A percentile compares a stretch with the other conserved stretches of the same genome.
phyloP scores from a whole-genome alignment of 1,284 basidiomycete genomes.

The Tetrapyrgos nigripes region DNA sequence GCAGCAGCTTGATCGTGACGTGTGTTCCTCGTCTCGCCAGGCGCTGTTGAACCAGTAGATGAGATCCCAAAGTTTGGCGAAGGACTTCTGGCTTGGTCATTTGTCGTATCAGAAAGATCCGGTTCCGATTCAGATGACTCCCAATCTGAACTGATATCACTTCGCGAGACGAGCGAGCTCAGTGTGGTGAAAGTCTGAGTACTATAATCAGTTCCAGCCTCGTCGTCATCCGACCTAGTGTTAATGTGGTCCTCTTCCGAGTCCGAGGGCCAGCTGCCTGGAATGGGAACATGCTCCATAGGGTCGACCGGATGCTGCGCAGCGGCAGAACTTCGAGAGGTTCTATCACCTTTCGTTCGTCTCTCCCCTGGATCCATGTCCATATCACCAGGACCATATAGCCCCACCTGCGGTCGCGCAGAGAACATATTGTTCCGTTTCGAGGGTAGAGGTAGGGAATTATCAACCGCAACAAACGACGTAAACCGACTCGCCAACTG shows the following conservation, averaged over 20 bases:
- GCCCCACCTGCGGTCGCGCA: neutral
- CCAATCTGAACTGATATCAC: conserved; percentile 35
- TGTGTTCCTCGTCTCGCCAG: neutral
- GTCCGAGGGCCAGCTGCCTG: conserved; percentile 22
- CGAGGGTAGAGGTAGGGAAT: conserved; percentile 1
- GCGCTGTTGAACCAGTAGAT: conserved; percentile 25
- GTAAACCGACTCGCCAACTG: conserved; percentile 58
- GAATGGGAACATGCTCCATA: neutral
- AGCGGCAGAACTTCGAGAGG: too few species aligned
- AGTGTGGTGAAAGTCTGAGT: conserved; percentile 48
- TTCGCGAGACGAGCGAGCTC: conserved; percentile 48
- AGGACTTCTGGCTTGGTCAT: conserved; percentile 30
- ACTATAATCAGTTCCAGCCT: conserved; percentile 32
- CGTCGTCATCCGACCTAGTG: conserved; percentile 29
- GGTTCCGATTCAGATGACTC: conserved; percentile 32
- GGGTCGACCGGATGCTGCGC: too few species aligned
- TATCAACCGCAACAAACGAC: conserved; percentile 61
- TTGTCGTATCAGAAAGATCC: conserved; percentile 24
- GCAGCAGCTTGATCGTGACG: neutral
- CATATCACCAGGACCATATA: too few species aligned
- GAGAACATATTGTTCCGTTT: neutral
- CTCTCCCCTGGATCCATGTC: too few species aligned
- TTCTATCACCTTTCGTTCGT: too few species aligned
- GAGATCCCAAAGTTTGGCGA: conserved; percentile 36
- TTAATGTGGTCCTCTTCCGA: conserved; percentile 14